phyloP scores from a whole-genome alignment of 371 early-diverging fungal genomes.

The Apophysomyces elegans region DNA sequence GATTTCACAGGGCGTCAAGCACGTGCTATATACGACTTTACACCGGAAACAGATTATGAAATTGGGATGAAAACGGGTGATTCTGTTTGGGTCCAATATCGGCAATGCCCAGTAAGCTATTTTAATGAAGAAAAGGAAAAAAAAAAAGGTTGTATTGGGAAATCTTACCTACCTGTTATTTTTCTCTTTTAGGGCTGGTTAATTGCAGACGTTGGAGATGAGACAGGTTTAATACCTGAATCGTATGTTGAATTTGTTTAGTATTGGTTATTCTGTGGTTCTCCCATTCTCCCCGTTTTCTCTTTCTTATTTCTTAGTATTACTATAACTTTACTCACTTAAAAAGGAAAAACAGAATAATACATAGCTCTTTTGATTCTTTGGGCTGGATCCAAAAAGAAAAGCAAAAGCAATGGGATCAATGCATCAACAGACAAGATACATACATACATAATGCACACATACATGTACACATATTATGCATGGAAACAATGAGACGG shows the following conservation, averaged over 20 bases:
- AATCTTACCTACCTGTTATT: not conserved
- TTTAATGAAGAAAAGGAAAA: not conserved
- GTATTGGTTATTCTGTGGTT: not conserved
- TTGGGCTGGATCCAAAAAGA: constrained; percentile 8
- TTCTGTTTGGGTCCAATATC: constrained; percentile 64
- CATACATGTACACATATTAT: too few relatives aligned
- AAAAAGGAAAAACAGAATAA: constrained; percentile 11
- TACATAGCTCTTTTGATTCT: constrained; percentile 6
- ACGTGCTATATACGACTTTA: constrained; percentile 77
- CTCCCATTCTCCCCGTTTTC: not conserved
- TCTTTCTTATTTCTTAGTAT: not conserved
- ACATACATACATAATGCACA: not conserved
- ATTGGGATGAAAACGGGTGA: constrained; percentile 68
- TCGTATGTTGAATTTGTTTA: constrained; percentile 67
- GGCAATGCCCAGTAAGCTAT: constrained; percentile 55
- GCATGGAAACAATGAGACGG: not conserved
- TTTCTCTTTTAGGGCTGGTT: constrained; percentile 65
- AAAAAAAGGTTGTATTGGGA: constrained; percentile 4
- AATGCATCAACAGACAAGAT: not conserved
- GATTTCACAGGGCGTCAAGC: constrained; percentile 55
- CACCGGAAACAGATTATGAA: constrained; percentile 71
- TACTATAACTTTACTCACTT: not conserved
- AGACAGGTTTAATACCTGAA: constrained; percentile 75
- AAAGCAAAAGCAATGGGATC: not conserved
- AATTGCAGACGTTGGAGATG: constrained; percentile 64